Evolutionary conservation across 345 rosid species (phyloP).

Genomic region (Sapria himalayana): DNA sequence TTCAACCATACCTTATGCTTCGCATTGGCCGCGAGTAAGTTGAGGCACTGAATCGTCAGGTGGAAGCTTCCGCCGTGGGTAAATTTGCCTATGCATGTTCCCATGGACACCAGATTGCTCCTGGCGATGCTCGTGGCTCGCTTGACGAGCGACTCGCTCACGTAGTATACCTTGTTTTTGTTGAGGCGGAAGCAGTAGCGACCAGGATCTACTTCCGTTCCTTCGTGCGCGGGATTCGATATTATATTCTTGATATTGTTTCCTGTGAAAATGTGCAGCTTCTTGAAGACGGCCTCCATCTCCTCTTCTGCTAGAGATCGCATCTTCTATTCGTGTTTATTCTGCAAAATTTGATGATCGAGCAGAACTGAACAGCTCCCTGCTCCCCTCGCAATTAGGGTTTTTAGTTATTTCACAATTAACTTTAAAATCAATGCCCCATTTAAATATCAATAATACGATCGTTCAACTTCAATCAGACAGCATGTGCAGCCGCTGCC

Average conservation of each 20-base stretch:
- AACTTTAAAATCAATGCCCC: no score
- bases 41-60: slow-evolving; percentile 42
- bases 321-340: no score
- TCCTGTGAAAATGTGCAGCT: slow-evolving; percentile 63
- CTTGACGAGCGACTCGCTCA: slow-evolving; percentile 57
- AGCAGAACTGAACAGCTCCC: neutral
- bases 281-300: slow-evolving; percentile 70
- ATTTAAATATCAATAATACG: no score
- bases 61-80: slow-evolving; percentile 64
- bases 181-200: slow-evolving; percentile 88
- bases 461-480: no score
- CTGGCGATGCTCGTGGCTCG: slow-evolving; percentile 66
- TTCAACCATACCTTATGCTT: slow-evolving; percentile 87
- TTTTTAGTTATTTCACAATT: no score
- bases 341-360: no score
- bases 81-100: slow-evolving; percentile 72
- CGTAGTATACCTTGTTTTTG: slow-evolving; percentile 60
- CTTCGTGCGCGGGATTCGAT: slow-evolving; percentile 71
- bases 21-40: slow-evolving; percentile 50
- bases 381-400: neutral
- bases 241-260: slow-evolving; percentile 81
- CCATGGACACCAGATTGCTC: slow-evolving; percentile 34
- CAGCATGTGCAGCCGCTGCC: no score
- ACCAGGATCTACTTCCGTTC: slow-evolving; percentile 46
- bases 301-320: slow-evolving; percentile 75